These are phyloP conservation scores for Neonectria magnoliae DNA, from an alignment of 2,329 filamentous ascomycete genomes.

Conservation along the genomic window DNA sequence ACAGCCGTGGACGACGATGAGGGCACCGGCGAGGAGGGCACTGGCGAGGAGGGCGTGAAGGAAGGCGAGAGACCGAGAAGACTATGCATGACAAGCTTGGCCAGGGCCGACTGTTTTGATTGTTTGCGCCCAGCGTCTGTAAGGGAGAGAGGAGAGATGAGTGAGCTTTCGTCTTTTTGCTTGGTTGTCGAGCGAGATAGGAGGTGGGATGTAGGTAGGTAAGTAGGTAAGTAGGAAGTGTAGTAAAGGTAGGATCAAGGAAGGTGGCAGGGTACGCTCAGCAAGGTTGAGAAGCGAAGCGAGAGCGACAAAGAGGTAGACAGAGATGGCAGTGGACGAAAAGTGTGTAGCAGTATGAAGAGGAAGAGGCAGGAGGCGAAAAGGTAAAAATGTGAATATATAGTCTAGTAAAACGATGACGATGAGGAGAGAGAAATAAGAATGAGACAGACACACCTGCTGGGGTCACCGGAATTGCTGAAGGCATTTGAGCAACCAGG, in stretches of 20 bases:
- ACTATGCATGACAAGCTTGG: slow-evolving; percentile 59
- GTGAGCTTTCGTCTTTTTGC: slow-evolving; percentile 27
- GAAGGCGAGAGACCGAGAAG: slow-evolving; percentile 47
- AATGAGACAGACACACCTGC: slow-evolving; percentile 40
- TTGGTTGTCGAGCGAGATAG: slow-evolving; percentile 14
- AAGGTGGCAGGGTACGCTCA: slow-evolving; percentile 7
- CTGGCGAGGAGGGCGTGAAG: slow-evolving; percentile 42
- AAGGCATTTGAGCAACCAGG: slow-evolving; percentile 43
- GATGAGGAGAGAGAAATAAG: slow-evolving; percentile 21
- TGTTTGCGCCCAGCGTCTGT: slow-evolving; percentile 48
- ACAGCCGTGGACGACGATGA: slow-evolving; percentile 45
- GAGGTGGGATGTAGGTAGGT: slow-evolving; percentile 9
- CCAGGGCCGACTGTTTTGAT: slow-evolving; percentile 54
- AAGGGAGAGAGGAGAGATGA: slow-evolving; percentile 21
- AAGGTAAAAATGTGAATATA: slow-evolving; percentile 8
- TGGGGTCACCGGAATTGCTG: slow-evolving; percentile 43
- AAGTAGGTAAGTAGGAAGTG: not conserved
- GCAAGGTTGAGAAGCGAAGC: not conserved
- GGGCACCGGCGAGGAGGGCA: slow-evolving; percentile 41
- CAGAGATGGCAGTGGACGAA: slow-evolving; percentile 29
- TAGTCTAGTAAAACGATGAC: slow-evolving; percentile 16
- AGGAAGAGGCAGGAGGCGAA: slow-evolving; percentile 29
- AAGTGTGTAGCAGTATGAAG: slow-evolving; percentile 8
- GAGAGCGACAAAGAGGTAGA: slow-evolving; percentile 10
- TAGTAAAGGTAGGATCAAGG: slow-evolving; percentile 13